These are phyloP conservation scores for Anisogramma anomala DNA, from an alignment of 2,329 filamentous ascomycete genomes.

Conservation along the genomic window DNA sequence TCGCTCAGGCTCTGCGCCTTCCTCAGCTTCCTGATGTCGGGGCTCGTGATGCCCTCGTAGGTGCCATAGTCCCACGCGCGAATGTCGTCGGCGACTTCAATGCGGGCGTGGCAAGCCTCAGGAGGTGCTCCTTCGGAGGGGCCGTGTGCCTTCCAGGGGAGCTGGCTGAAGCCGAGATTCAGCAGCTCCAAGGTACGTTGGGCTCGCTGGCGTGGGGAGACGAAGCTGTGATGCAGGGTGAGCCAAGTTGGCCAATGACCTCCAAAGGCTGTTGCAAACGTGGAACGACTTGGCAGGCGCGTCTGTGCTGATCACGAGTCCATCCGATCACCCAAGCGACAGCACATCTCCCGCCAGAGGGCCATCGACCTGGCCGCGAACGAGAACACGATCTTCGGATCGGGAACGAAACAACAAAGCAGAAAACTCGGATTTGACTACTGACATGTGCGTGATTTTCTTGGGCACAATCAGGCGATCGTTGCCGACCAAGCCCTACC, in stretches of 20 bases:
- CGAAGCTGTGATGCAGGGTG: slow-evolving; percentile 47
- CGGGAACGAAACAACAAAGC: too few relatives aligned
- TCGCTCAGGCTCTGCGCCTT: slow-evolving; percentile 44
- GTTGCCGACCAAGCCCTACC: slow-evolving; percentile 74
- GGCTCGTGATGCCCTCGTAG: slow-evolving; percentile 70
- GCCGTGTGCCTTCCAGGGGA: slow-evolving; percentile 57
- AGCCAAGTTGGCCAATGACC: too few relatives aligned
- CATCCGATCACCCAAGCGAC: too few relatives aligned
- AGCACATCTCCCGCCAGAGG: too few relatives aligned
- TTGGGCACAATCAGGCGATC: slow-evolving; percentile 76
- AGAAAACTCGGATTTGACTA: too few relatives aligned
- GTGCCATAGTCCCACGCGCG: slow-evolving; percentile 82
- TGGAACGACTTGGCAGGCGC: too few relatives aligned
- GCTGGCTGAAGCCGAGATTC: slow-evolving; percentile 55
- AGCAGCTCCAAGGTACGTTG: slow-evolving; percentile 86
- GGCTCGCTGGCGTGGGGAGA: slow-evolving; percentile 74
- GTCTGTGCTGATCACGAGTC: too few relatives aligned
- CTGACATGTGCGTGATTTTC: slow-evolving; percentile 73
- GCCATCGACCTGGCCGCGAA: too few relatives aligned
- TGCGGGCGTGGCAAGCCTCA: slow-evolving; percentile 43
- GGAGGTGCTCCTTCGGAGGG: slow-evolving; percentile 20
- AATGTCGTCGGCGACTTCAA: slow-evolving; percentile 60
- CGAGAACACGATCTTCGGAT: too few relatives aligned
- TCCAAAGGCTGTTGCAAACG: too few relatives aligned
- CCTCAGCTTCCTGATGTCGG: slow-evolving; percentile 51